Percentiles rank a stretch among this genome's conserved stretches.
Evolutionary conservation across 176 grass and related monocot species (phyloP).

Genomic region (Urochloa ruziziensis): DNA sequence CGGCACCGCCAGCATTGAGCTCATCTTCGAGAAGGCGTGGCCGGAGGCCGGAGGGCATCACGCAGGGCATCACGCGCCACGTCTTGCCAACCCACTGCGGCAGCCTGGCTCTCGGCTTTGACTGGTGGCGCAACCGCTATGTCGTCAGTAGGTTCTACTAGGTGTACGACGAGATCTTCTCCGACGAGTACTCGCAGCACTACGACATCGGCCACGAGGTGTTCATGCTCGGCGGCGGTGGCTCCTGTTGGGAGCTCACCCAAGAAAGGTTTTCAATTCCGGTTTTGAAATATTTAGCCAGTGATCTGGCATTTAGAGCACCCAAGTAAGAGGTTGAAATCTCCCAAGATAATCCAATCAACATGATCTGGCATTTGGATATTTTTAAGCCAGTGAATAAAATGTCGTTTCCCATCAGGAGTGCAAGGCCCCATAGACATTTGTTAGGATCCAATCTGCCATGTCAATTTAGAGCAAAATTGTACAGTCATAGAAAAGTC

Average conservation of each 20-base stretch:
- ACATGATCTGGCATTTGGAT: too few species aligned
- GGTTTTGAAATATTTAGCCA: too few species aligned
- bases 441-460: too few species aligned
- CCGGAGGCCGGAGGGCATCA: not conserved
- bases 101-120: not conserved
- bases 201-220: slow-evolving; percentile 18
- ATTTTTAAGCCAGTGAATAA: too few species aligned
- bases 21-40: not conserved
- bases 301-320: too few species aligned
- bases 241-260: not conserved
- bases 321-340: too few species aligned
- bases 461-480: too few species aligned
- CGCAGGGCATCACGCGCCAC: not conserved
- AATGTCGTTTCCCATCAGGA: too few species aligned
- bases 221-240: not conserved
- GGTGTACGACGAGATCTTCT: not conserved
- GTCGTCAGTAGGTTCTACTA: slow-evolving; percentile 14
- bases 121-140: not conserved
- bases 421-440: too few species aligned
- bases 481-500: too few species aligned
- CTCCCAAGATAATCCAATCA: too few species aligned
- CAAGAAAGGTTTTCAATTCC: too few species aligned
- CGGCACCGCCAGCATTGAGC: not conserved
- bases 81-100: not conserved
- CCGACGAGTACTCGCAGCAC: not conserved